Evolutionary conservation across 805 yeast genomes (phyloP), one percentile per base, ranked within the genome.

Genomic region (Ogataea saltuana): DNA sequence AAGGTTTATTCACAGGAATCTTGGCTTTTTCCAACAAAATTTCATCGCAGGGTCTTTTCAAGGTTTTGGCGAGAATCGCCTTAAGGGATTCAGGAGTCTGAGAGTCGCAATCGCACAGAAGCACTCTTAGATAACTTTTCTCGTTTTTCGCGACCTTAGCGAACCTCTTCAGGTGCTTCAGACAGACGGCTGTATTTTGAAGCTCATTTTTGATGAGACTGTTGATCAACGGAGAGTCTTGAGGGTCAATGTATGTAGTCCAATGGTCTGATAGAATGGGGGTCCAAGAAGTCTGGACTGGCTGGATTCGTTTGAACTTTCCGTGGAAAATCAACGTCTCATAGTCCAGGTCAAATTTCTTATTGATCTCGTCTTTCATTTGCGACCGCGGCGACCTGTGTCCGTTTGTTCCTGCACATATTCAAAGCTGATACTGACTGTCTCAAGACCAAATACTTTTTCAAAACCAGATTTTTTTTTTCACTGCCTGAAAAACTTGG

Each of bases 1-100:
- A 70, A 0, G 97, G 95, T n/a, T 76, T 74, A 43, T 70, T 71
- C 19, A 55, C 55, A 0, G 97, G 93, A 1, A 87, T 77, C 4
- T 63, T 44, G 2, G 58, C 46, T 19, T 50, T 30, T 8, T 46
- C 55, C 5, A 64, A 18, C 4, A n/a, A 13, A 3, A 32, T 5
- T 10, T 20, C 38, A 22, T 16, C 20, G 11, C 15, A 10, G 8
- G 45, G 15, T 4, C 33, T 31, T 2, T 41, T 33, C 16, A 69
- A 37, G 2, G 46, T 45, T 1, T 44, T 29, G 7, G 46, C 50
- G 3, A 75, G 51, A 3, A 56, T 46, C 1, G 49, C 48, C 10
- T 63, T 46, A 1, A 64, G 61, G 5, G 51, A 58, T 19, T 56
- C 49, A 1, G 51, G 46, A 4, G 56, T 43, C 17, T 68, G 56